A percentile compares a stretch with the other conserved stretches of the same genome.
phyloP scores from a whole-genome alignment of 768 basidiomycete species.

The Roridomyces roridus region DNA sequence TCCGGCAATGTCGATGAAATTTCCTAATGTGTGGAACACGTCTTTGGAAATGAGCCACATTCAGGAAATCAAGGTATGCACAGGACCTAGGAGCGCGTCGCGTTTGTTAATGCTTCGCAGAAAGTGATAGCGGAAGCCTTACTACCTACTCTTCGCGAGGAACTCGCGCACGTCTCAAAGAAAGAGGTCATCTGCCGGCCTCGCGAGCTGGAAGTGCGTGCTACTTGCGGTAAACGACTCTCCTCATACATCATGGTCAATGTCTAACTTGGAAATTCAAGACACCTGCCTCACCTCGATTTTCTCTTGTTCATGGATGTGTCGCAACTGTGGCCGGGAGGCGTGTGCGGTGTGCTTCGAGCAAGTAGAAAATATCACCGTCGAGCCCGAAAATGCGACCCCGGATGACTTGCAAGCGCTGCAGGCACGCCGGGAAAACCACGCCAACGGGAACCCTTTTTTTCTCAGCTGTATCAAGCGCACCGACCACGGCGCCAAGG shows the following conservation, averaged over 20 bases:
- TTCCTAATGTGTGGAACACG: conserved; percentile 74
- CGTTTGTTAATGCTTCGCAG: conserved; percentile 49
- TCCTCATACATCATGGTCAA: conserved; percentile 6
- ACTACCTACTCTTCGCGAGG: conserved; percentile 68
- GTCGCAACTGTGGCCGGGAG: conserved; percentile 89
- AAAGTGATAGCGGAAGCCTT: conserved; percentile 71
- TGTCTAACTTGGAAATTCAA: conserved; percentile 36
- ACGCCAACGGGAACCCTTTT: conserved; percentile 71
- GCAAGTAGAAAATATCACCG: conserved; percentile 69
- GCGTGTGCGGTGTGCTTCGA: conserved; percentile 85
- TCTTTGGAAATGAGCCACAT: conserved; percentile 56
- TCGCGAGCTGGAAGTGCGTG: conserved; percentile 82
- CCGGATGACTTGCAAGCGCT: conserved; percentile 55
- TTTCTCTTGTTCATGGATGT: conserved; percentile 91
- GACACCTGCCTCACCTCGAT: conserved; percentile 95
- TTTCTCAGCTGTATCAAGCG: conserved; percentile 76
- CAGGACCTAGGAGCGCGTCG: too few species aligned
- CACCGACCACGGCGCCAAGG: conserved; percentile 68
- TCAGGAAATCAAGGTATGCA: conserved; percentile 67
- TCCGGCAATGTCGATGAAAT: conserved; percentile 63
- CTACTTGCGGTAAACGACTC: conserved; percentile 73
- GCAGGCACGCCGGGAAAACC: conserved; percentile 61
- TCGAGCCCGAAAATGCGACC: conserved; percentile 53
- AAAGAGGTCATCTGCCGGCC: conserved; percentile 71
- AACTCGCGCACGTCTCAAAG: conserved; percentile 64